Percentiles rank a stretch among this genome's conserved stretches.
Evolutionary conservation across 805 yeast species (phyloP).

Genomic region (Schizosaccharomyces cryophilus): DNA sequence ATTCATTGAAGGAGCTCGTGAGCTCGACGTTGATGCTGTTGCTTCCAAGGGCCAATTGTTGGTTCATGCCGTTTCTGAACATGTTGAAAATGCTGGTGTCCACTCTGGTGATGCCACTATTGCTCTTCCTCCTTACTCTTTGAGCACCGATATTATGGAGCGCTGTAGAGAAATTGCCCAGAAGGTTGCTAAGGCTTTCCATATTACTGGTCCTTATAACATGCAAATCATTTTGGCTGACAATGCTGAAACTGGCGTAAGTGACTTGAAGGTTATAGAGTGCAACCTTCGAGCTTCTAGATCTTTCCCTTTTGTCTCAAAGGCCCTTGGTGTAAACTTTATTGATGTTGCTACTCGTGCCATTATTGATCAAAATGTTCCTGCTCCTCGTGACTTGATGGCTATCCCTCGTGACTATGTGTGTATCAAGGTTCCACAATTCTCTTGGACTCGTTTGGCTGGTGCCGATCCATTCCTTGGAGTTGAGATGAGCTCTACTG

Average conservation of each 20-base stretch:
- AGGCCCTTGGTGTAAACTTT: constrained; percentile 86
- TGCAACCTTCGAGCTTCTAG: constrained; percentile 98
- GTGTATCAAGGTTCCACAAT: constrained; percentile 91
- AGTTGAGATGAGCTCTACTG: constrained; percentile 98
- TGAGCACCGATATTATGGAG: constrained; percentile 70
- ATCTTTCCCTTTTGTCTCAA: constrained; percentile 94
- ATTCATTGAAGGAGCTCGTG: constrained; percentile 89
- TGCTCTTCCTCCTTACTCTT: constrained; percentile 89
- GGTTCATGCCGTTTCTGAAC: constrained; percentile 95
- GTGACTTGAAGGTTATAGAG: constrained; percentile 74
- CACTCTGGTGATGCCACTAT: constrained; percentile 98
- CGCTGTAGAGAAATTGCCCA: constrained; percentile 76
- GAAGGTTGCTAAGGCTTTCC: constrained; percentile 80
- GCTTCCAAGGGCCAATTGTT: constrained; percentile 83
- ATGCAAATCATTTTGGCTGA: constrained; percentile 84
- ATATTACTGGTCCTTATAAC: constrained; percentile 92
- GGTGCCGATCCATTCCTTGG: constrained; percentile 97
- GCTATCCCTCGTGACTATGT: constrained; percentile 44
- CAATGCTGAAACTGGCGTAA: constrained; percentile 41
- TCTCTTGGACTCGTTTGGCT: constrained; percentile 84
- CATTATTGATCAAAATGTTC: constrained; percentile 70
- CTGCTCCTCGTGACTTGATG: constrained; percentile 55
- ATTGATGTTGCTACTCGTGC: constrained; percentile 96
- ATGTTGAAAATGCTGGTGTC: constrained; percentile 96
- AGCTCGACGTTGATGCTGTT: constrained; percentile 96